phyloP scores from a whole-genome alignment of 345 rosid genomes.

The Heritiera fomes region DNA sequence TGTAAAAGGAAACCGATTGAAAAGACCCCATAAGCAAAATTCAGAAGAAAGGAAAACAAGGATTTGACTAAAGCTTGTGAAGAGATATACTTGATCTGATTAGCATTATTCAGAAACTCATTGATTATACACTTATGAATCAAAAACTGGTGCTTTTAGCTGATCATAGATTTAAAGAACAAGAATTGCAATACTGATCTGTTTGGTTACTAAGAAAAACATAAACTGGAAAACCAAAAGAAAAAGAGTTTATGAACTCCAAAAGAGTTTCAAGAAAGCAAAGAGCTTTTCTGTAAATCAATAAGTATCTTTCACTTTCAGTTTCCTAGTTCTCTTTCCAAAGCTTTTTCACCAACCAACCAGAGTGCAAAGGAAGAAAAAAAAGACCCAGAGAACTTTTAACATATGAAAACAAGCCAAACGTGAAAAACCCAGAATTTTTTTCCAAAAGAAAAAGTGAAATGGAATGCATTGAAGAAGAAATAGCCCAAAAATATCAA shows the following conservation, averaged over 20 bases:
- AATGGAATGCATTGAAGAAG: constrained; percentile 12
- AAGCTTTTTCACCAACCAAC: constrained; percentile 28
- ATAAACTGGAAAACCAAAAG: not conserved
- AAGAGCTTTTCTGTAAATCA: constrained; percentile 18
- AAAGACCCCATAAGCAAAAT: not conserved
- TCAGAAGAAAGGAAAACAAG: not conserved
- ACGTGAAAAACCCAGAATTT: not conserved
- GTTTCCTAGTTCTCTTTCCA: constrained; percentile 3
- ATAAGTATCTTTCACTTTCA: constrained; percentile 7
- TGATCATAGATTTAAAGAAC: not conserved
- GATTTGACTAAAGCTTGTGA: not conserved
- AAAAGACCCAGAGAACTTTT: constrained; percentile 8
- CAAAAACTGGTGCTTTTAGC: not conserved
- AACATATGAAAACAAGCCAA: not conserved
- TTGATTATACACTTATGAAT: not conserved
- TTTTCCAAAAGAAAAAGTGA: not conserved
- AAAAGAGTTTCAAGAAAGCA: constrained; percentile 4
- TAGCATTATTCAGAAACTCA: not conserved
- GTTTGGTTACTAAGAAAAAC: not conserved
- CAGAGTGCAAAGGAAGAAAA: constrained; percentile 17
- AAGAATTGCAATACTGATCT: constrained; percentile 7
- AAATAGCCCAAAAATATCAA: not conserved
- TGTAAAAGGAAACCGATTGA: constrained; percentile 1
- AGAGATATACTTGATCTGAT: not conserved
- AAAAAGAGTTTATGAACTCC: not conserved